A percentile compares a stretch with the other conserved stretches of the same genome.
phyloP scores from a whole-genome alignment of 768 basidiomycete species.

The Xerocomus brunneocitrinus region DNA sequence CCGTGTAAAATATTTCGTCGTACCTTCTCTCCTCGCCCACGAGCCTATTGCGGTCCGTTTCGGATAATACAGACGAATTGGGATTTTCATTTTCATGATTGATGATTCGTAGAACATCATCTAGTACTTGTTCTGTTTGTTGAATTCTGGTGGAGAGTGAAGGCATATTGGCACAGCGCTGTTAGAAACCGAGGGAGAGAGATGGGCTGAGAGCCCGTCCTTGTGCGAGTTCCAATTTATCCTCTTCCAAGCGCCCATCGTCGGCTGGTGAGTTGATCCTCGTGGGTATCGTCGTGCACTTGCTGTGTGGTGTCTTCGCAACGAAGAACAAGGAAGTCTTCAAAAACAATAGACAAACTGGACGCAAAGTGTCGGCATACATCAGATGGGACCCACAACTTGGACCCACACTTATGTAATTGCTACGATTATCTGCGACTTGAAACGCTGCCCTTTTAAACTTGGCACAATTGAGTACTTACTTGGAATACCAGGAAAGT shows the following conservation, averaged over 20 bases:
- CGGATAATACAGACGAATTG: neutral
- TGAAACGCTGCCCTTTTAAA: neutral
- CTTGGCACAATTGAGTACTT: too few species aligned
- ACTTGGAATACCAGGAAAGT: neutral
- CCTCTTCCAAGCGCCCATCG: neutral
- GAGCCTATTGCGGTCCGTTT: neutral
- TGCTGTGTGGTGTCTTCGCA: constrained; percentile 10
- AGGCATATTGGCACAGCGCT: neutral
- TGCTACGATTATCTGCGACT: neutral
- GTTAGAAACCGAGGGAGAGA: neutral
- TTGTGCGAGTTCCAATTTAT: constrained; percentile 9
- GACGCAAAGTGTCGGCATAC: neutral
- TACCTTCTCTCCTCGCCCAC: constrained; percentile 8
- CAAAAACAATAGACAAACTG: constrained; percentile 9
- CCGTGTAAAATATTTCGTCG: neutral
- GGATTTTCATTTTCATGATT: neutral
- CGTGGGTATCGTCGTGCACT: neutral
- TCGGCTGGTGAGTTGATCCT: neutral
- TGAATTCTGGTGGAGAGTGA: neutral
- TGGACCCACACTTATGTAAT: constrained; percentile 8
- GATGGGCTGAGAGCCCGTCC: neutral
- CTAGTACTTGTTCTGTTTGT: neutral
- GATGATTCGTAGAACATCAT: neutral
- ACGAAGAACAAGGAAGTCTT: constrained; percentile 11
- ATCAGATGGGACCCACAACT: constrained; percentile 12